Conservation (phyloP, 768 basidiomycete species). For the Lactifluus subvellereus region DNA sequence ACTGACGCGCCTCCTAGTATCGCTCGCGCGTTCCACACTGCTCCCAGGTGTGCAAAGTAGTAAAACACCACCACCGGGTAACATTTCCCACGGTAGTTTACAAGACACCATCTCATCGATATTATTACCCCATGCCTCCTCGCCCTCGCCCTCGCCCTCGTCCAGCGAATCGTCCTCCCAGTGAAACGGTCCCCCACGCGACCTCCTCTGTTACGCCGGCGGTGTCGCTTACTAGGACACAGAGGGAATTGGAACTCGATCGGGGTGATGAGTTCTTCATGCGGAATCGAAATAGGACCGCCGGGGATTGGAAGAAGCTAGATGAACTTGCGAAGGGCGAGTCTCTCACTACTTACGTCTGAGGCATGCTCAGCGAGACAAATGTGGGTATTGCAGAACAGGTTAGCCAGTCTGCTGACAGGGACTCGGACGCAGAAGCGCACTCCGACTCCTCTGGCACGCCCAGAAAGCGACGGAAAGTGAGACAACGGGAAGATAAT, state of each 20-base stretch:
- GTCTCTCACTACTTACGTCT: slow-evolving; percentile 15
- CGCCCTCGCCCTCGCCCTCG: slow-evolving; percentile 25
- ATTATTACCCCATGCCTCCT: slow-evolving; percentile 18
- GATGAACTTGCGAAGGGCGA: slow-evolving; percentile 53
- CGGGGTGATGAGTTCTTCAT: slow-evolving; percentile 70
- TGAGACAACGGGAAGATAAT: slow-evolving; percentile 13
- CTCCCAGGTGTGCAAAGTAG: too few species aligned
- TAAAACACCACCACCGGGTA: too few species aligned
- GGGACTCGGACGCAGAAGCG: slow-evolving; percentile 27
- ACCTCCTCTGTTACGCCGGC: slow-evolving; percentile 7
- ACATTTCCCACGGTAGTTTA: slow-evolving; percentile 19
- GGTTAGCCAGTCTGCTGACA: slow-evolving; percentile 1
- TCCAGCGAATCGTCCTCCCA: slow-evolving; percentile 22
- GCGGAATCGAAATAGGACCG: slow-evolving; percentile 53
- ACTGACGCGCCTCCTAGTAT: background rate
- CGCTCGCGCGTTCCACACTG: too few species aligned
- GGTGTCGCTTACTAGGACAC: slow-evolving; percentile 13
- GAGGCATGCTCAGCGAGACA: background rate
- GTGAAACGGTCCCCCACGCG: slow-evolving; percentile 7
- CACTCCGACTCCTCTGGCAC: slow-evolving; percentile 12
- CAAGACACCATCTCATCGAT: background rate
- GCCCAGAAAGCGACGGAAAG: slow-evolving; percentile 20
- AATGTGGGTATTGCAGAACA: slow-evolving; percentile 11
- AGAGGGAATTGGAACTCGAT: slow-evolving; percentile 31
- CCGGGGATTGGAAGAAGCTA: slow-evolving; percentile 54